Evolutionary conservation across 352 stramenopile genomes (phyloP), one percentile per base, ranked within the genome.

Genomic region (Pythium oligandrum): DNA sequence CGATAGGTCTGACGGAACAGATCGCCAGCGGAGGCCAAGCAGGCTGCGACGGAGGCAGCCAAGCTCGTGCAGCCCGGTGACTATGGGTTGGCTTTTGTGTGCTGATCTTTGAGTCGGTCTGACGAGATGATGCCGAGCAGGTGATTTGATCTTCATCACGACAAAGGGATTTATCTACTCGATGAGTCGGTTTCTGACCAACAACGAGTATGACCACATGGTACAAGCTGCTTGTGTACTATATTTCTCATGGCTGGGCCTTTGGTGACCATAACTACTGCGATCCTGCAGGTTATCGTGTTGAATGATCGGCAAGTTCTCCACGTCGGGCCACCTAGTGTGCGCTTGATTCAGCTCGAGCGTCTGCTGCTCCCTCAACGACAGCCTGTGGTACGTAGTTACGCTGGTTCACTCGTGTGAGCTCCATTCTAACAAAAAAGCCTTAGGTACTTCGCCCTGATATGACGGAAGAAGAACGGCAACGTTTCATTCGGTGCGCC

Each of bases 81-180:
- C 17, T 26, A 26, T 26, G 17, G 17, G 17, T 26, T 26, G 17
- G 17, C 17, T 26, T 26, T 26, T 26, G 17, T 26, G 17, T 26
- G 17, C 17, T 26, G 17, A 26, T 26, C 17, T 26, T 26, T 26
- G 17, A 26, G 17, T 26, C 17, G 17, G 17, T 26, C 10, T 30
- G 43, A 32, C 17, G 9, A 48, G 9, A 11, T 11, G 43, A 30
- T 35, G 3, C 12, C 38, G n/a, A 40, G 4, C 37, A 90, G 80
- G 80, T 40, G 80, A 90, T 55, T 40, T 90, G 44, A 86, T 90
- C 48, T 90, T 90, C 55, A 90, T 88, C 57, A 90, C 77, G 2
- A 88, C 80, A 3, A 84, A 66, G 51, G 80, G 80, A 10, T 70
- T 86, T 51, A 56, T 88, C 6, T 90, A 87, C 48, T 90, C 77